Base-by-base conservation (phyloP, 2,329 filamentous ascomycete genomes). In the Chaetomium globosum region DNA sequence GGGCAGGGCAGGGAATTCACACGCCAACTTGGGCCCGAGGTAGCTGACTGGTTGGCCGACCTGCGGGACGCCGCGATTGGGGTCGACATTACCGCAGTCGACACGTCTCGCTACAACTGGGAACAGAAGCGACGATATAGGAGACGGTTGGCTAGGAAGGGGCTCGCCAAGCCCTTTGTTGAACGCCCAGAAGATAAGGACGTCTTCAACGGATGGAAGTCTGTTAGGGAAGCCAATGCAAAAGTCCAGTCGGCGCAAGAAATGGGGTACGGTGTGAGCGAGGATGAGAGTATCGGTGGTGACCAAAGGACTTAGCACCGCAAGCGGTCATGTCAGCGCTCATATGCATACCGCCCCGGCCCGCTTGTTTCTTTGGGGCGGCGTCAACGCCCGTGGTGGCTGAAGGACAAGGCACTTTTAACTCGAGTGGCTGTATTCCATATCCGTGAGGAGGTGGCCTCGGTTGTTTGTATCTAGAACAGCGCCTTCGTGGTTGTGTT, bases 141-240 rank as follows among this genome's bases (percentile, higher is more conserved):
- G 19, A 79, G 84, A n/a, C 78, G 85, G 39, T 73, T 86, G 46
- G 75, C 75, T 49, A 85, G 82, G 74, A 80, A 76, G 72, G 81
- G 81, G 1, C 73, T 83, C 1, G 53, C 74, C 28, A 73, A 73
- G 64, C 55, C 77, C 30, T 78, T 77, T 69, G 74, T 73, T 4
- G 74, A 77, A 23, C 73, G 77, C 4, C 69, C 77, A 0, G 81
- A 81, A 65, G 77, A 83, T 46, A 74, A 72, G 70, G 77, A 76
- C 2, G 79, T 77, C 60, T 80, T 80, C 73, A 77, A 80, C 12
- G 76, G 77, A 1, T 85, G 82, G 83, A 77, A 77, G 31, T 74
- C 74, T 30, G 75, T 76, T 12, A 75, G 79, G 30, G 63, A 78
- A 31, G 80, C 77, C 4, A 75, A 74, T 55, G 80, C 84, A 68